A percentile compares a stretch with the other conserved stretches of the same genome.
Evolutionary conservation across 1,284 basidiomycete genomes (phyloP).

Genomic region (Peniophora sp.): DNA sequence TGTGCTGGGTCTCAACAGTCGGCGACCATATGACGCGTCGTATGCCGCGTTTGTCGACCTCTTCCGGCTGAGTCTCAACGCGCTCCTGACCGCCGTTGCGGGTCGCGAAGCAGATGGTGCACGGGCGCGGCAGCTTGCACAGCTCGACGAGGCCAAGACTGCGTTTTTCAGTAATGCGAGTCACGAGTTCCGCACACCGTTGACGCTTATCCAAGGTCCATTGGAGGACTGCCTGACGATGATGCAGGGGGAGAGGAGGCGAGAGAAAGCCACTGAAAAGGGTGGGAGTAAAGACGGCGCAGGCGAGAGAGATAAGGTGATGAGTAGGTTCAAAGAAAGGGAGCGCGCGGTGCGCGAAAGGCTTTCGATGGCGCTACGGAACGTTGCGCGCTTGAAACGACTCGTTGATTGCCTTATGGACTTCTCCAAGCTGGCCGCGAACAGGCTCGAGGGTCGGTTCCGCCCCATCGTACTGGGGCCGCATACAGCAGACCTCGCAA

Average conservation of each 20-base stretch:
- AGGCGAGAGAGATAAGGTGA: too few relatives aligned
- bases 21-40: background rate
- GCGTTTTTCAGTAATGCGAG: slow-evolving; percentile 1
- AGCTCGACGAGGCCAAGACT: slow-evolving; percentile 1
- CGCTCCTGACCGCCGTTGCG: background rate
- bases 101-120: background rate
- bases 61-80: background rate
- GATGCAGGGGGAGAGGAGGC: background rate
- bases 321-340: too few relatives aligned
- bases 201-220: slow-evolving; percentile 1
- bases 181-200: background rate
- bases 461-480: background rate
- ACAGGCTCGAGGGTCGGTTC: slow-evolving; percentile 1
- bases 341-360: background rate
- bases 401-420: background rate
- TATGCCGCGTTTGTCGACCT: background rate
- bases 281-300: too few relatives aligned
- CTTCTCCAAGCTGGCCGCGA: slow-evolving; percentile 1
- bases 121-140: background rate
- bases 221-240: background rate
- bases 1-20: background rate
- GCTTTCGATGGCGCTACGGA: background rate
- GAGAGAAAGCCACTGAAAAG: too few relatives aligned
- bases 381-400: background rate
- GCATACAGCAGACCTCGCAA: background rate